Evolutionary conservation across 352 stramenopile species (phyloP).

Genomic region (Phytophthora quininea): DNA sequence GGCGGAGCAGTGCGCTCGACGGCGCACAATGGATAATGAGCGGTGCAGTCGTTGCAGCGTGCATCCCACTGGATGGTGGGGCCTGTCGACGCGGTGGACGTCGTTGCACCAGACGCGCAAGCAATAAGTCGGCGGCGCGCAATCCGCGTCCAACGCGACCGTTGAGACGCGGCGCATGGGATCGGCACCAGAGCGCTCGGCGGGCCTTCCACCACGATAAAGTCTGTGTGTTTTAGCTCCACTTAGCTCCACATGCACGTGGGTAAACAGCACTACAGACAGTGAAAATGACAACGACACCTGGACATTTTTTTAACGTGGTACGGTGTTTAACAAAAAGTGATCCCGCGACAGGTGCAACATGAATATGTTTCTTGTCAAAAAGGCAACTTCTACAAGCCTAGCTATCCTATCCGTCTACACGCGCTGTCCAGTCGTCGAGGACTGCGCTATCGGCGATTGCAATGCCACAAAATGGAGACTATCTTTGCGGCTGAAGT

Average conservation of each 20-base stretch:
- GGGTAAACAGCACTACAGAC: too few relatives aligned
- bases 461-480: slow-evolving; percentile 8
- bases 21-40: slow-evolving; percentile 23
- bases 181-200: too few relatives aligned
- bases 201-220: too few relatives aligned
- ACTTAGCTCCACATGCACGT: too few relatives aligned
- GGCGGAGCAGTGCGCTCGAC: neutral
- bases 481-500: slow-evolving; percentile 2
- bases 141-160: slow-evolving; percentile 10
- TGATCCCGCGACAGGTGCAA: too few relatives aligned
- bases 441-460: slow-evolving; percentile 9
- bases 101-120: slow-evolving; percentile 10
- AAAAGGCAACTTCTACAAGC: neutral
- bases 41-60: neutral
- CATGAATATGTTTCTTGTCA: too few relatives aligned
- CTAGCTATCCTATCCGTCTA: neutral
- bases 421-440: neutral
- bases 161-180: slow-evolving; percentile 4
- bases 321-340: too few relatives aligned
- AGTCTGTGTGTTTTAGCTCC: too few relatives aligned
- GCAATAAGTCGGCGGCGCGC: slow-evolving; percentile 9
- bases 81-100: neutral
- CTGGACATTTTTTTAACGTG: too few relatives aligned
- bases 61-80: slow-evolving; percentile 4
- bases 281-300: too few relatives aligned